Base-by-base conservation (phyloP, 441 rosid species). In the Dalechampia spathulata region DNA sequence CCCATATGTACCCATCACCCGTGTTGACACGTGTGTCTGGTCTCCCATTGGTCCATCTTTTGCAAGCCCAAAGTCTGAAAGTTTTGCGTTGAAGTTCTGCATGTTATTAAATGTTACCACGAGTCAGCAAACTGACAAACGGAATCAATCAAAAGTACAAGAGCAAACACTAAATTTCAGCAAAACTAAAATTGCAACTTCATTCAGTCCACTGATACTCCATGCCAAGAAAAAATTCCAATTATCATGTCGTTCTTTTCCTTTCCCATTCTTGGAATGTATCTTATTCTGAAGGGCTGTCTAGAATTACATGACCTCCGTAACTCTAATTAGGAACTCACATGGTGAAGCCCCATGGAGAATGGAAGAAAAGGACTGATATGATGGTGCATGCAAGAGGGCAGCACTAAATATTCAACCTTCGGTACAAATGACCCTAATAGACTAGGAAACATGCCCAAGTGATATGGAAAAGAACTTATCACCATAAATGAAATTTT, bases 1-100 rank as follows among this genome's bases (percentile, higher is more conserved):
- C 53, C 99, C 99, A 17, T 93, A 93, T 17, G 97, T 93, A 46
- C 97, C 99, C 99, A 93, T 90, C 37, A 93, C 97, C 49, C 97
- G 79, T 42, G 97, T 93, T 47, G 99, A 93, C 50, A 93, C 97
- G 63, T 93, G 99, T 26, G 99, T 93, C 74, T 93, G 97, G 65
- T 93, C 99, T 57, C 99, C 97, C 75, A 87, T 86, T 17, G 99
- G 99, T 28, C 99, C 99, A 67, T 93, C 99, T 75, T 93, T 93
- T 50, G 99, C 99, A 41, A 90, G 86, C 46, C 99, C 99, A 64
- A 90, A 93, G 69, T 93, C 99, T 39, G 99, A 87, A 67, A 93
- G 97, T 72, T 93, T 90, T 60, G 99, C 96, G 61, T 72, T 83
- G 61, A 83, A 93, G 63, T 83, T 73, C 99, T 92, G 78, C 78